phyloP scores from a whole-genome alignment of 257 asterid species.

The Echites panduratus region DNA sequence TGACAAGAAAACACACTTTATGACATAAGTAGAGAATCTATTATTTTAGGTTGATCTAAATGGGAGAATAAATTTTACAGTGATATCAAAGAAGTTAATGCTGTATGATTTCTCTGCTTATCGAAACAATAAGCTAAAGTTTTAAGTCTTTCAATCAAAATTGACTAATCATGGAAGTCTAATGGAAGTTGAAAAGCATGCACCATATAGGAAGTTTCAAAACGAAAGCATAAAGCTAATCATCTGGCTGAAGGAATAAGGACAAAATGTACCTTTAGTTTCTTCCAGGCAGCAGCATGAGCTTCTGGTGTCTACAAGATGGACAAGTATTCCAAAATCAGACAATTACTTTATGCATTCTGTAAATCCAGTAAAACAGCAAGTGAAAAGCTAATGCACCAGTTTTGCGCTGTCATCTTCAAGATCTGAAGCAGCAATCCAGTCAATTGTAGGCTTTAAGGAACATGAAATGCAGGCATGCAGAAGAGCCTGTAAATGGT shows the following conservation, averaged over 20 bases:
- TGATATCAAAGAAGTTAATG: not conserved
- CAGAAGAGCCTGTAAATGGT: conserved; percentile 68
- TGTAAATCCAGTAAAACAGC: conserved; percentile 5
- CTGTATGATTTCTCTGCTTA: not conserved
- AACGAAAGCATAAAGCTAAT: too few relatives aligned
- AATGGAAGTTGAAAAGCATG: too few relatives aligned
- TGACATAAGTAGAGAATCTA: not conserved
- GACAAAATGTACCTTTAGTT: conserved; percentile 48
- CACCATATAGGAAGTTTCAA: too few relatives aligned
- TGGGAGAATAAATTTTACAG: not conserved
- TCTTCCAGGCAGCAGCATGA: conserved; percentile 77
- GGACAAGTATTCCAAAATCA: conserved; percentile 19
- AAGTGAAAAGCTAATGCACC: conserved; percentile 32
- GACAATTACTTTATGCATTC: conserved; percentile 10
- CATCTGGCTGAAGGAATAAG: not conserved
- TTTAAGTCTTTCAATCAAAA: not conserved
- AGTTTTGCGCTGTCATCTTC: conserved; percentile 68
- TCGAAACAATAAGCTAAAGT: not conserved
- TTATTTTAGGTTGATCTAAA: not conserved
- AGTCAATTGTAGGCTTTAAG: conserved; percentile 71
- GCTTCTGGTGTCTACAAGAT: conserved; percentile 74
- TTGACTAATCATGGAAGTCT: not conserved
- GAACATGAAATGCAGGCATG: conserved; percentile 95
- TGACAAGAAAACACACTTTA: not conserved
- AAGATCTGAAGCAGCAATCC: conserved; percentile 99